These are phyloP conservation scores for Tylopilus plumbeoviolaceoides DNA, from an alignment of 768 basidiomycete species.

Conservation along the genomic window DNA sequence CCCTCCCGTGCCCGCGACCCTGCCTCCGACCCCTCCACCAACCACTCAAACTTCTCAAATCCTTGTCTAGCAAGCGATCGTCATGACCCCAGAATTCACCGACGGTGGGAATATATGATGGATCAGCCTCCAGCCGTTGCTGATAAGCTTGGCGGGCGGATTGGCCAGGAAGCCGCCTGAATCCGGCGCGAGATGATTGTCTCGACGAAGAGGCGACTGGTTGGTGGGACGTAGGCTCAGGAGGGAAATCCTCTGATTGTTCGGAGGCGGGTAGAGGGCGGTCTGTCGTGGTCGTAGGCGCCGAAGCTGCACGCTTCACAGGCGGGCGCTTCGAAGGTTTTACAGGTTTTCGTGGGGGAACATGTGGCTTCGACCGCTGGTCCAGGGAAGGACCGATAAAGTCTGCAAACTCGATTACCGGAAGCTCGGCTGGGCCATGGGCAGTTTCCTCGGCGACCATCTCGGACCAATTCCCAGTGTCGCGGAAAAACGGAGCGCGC, in stretches of 20 bases:
- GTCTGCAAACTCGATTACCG: constrained; percentile 79
- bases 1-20: constrained; percentile 61
- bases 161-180: constrained; percentile 44
- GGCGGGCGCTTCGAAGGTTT: constrained; percentile 38
- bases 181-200: constrained; percentile 21
- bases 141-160: constrained; percentile 84
- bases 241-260: constrained; percentile 12
- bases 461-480: constrained; percentile 68
- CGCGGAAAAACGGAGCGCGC: constrained; percentile 50
- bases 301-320: constrained; percentile 32
- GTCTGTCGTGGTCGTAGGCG: constrained; percentile 32
- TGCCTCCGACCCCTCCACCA: constrained; percentile 87
- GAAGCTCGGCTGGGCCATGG: constrained; percentile 64
- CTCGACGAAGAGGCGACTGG: constrained; percentile 40
- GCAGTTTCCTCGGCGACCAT: constrained; percentile 73
- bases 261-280: constrained; percentile 16
- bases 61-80: constrained; percentile 81
- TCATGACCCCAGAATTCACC: constrained; percentile 96
- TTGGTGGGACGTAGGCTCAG: constrained; percentile 25
- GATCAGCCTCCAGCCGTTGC: constrained; percentile 75
- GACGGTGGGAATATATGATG: constrained; percentile 85
- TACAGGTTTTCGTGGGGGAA: constrained; percentile 39
- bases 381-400: constrained; percentile 33
- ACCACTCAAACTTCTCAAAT: constrained; percentile 73
- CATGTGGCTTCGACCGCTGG: constrained; percentile 32